Evolutionary conservation across 805 yeast species (phyloP).

Genomic region (Cyberlindnera euphorbiae): DNA sequence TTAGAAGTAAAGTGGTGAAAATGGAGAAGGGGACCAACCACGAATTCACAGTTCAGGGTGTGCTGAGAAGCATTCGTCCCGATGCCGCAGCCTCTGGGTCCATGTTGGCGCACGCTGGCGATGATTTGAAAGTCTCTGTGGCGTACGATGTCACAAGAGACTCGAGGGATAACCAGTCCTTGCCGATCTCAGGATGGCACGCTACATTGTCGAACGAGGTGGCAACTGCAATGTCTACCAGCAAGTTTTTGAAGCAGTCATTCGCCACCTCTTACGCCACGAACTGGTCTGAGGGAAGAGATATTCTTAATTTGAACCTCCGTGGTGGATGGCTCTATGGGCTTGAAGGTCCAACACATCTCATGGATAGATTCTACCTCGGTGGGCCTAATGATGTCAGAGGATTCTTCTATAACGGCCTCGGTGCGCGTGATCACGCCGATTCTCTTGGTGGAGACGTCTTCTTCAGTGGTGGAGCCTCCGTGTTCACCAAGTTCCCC

Average conservation of each 20-base stretch:
- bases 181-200: slow-evolving; percentile 42
- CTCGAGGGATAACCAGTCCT: slow-evolving; percentile 34
- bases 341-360: slow-evolving; percentile 37
- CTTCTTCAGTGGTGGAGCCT: slow-evolving; percentile 50
- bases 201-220: slow-evolving; percentile 40
- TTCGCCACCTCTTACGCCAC: slow-evolving; percentile 31
- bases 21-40: slow-evolving; percentile 34
- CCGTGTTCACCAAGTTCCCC: slow-evolving; percentile 61
- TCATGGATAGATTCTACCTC: slow-evolving; percentile 75
- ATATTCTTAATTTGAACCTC: slow-evolving; percentile 46
- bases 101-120: slow-evolving; percentile 55
- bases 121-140: slow-evolving; percentile 53
- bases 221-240: slow-evolving; percentile 25
- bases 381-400: slow-evolving; percentile 76
- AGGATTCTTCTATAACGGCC: slow-evolving; percentile 62
- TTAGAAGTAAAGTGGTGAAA: slow-evolving; percentile 30
- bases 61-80: slow-evolving; percentile 36
- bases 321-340: slow-evolving; percentile 55
- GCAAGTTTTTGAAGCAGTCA: slow-evolving; percentile 32
- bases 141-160: slow-evolving; percentile 38
- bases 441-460: slow-evolving; percentile 67
- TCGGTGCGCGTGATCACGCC: slow-evolving; percentile 54
- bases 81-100: slow-evolving; percentile 35
- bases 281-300: slow-evolving; percentile 26
- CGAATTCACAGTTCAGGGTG: slow-evolving; percentile 42